Evolutionary conservation across 805 yeast species (phyloP).

Genomic region (Teunomyces pallodes): DNA sequence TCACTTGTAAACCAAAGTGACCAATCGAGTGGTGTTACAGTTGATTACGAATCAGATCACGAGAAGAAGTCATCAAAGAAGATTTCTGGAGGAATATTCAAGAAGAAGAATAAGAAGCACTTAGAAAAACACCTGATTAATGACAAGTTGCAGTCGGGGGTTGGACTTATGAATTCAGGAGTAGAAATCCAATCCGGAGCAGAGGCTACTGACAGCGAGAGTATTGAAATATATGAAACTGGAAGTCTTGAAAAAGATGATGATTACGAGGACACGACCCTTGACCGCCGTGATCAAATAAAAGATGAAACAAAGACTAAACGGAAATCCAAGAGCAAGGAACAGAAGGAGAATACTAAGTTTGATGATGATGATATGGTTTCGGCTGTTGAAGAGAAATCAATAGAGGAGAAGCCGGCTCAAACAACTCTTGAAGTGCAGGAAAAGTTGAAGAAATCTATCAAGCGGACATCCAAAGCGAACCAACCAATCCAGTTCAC

Average conservation of each 20-base stretch:
- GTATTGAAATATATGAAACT: not conserved
- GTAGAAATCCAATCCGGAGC: constrained; percentile 3
- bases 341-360: constrained; percentile 10
- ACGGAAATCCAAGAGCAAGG: constrained; percentile 8
- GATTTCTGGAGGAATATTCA: constrained; percentile 13
- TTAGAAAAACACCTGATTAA: constrained; percentile 5
- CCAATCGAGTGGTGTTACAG: constrained; percentile 16
- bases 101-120: constrained; percentile 13
- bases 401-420: constrained; percentile 17
- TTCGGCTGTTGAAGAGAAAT: not conserved
- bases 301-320: constrained; percentile 4
- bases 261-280: not conserved
- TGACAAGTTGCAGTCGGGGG: not conserved
- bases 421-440: constrained; percentile 40
- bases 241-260: not conserved
- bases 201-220: constrained; percentile 1
- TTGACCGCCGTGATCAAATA: not conserved
- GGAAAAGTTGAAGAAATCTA: constrained; percentile 42
- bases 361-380: constrained; percentile 4
- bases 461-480: constrained; percentile 39
- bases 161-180: not conserved
- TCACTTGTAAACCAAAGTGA: constrained; percentile 2
- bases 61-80: constrained; percentile 17
- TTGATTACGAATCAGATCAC: constrained; percentile 25
- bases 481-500: constrained; percentile 50